Conservation (phyloP, 345 rosid species). For the Cardamine chenopodiifolia region DNA sequence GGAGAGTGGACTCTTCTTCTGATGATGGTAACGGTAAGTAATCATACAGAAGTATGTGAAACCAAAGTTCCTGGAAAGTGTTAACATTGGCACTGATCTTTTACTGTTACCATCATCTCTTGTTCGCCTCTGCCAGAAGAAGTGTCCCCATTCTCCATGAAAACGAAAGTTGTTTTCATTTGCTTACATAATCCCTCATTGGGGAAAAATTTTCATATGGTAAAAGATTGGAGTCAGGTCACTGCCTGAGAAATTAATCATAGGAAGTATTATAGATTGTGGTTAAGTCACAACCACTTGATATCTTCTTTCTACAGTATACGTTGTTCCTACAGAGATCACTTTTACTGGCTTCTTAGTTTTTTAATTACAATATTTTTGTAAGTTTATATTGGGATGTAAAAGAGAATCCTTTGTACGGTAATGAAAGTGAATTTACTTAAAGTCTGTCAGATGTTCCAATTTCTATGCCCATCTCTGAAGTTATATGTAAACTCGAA, state of each 20-base stretch:
- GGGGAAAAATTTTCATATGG: neutral
- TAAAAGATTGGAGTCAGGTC: constrained; percentile 23
- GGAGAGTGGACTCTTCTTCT: neutral
- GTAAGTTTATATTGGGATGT: neutral
- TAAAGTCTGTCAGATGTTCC: neutral
- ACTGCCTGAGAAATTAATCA: constrained; percentile 1
- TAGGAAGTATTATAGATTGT: neutral
- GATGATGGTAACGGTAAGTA: neutral
- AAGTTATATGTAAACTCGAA: neutral
- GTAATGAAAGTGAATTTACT: neutral
- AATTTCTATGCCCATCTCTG: neutral
- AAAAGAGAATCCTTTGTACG: constrained; percentile 11
- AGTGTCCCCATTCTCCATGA: neutral
- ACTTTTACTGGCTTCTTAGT: neutral
- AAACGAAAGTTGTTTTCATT: neutral
- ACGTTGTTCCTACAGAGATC: neutral
- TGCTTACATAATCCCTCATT: constrained; percentile 8
- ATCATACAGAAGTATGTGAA: neutral
- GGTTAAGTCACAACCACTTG: neutral
- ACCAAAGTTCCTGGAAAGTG: neutral
- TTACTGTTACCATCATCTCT: neutral
- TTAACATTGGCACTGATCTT: neutral
- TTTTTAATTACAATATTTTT: neutral
- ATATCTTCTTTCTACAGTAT: neutral
- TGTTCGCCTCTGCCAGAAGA: neutral